These are phyloP conservation scores for Chaetomiaceae sp. DNA, from an alignment of 2,329 filamentous ascomycete genomes.

Conservation along the genomic window DNA sequence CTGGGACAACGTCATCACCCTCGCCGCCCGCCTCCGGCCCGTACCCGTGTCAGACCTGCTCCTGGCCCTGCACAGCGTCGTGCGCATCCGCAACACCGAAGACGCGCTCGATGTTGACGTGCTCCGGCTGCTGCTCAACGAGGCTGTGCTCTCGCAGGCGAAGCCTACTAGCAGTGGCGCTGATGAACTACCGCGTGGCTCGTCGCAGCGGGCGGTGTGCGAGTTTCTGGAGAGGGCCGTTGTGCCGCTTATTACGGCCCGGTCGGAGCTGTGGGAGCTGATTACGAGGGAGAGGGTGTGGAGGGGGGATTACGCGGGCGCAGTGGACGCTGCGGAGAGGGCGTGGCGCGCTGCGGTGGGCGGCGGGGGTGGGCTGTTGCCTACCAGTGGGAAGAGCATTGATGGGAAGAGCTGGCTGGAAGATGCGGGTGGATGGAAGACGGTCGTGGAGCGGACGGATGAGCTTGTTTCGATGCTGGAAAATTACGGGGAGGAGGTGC, in stretches of 20 bases:
- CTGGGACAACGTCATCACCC: slow-evolving; percentile 93
- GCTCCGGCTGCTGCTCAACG: slow-evolving; percentile 65
- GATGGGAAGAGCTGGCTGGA: slow-evolving; percentile 51
- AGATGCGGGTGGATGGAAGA: slow-evolving; percentile 62
- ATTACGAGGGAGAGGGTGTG: slow-evolving; percentile 70
- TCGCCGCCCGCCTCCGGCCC: slow-evolving; percentile 72
- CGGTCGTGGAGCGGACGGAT: slow-evolving; percentile 72
- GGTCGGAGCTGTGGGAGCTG: slow-evolving; percentile 71
- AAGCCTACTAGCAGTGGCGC: slow-evolving; percentile 35
- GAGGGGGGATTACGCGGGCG: slow-evolving; percentile 63
- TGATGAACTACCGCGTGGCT: slow-evolving; percentile 51
- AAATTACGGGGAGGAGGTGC: slow-evolving; percentile 64
- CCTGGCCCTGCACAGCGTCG: slow-evolving; percentile 67
- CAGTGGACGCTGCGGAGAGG: slow-evolving; percentile 81
- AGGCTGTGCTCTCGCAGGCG: slow-evolving; percentile 52
- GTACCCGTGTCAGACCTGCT: slow-evolving; percentile 72
- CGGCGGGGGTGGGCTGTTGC: slow-evolving; percentile 33
- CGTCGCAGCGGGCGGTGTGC: slow-evolving; percentile 59
- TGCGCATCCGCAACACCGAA: slow-evolving; percentile 75
- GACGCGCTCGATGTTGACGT: slow-evolving; percentile 71
- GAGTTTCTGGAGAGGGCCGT: slow-evolving; percentile 70
- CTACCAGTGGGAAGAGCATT: slow-evolving; percentile 37
- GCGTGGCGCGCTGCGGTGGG: slow-evolving; percentile 73
- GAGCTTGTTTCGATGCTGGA: slow-evolving; percentile 80
- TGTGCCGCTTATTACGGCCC: slow-evolving; percentile 77